A percentile compares a stretch with the other conserved stretches of the same genome.
Evolutionary conservation across 2,329 filamentous ascomycete species (phyloP).

Genomic region (Didymella pinodella): DNA sequence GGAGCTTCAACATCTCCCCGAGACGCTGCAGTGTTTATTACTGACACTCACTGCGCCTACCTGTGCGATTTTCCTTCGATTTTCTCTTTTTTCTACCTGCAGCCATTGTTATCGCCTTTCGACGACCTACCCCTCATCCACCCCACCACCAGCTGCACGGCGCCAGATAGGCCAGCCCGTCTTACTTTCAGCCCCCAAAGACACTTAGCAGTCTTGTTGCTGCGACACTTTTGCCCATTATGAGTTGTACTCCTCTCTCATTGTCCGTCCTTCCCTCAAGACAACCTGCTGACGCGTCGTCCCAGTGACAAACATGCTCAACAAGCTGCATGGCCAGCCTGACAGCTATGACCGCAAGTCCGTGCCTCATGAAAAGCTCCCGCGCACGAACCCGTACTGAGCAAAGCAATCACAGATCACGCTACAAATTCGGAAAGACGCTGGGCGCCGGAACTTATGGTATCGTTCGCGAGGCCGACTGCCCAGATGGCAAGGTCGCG

Average conservation of each 20-base stretch:
- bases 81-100: slow-evolving; percentile 23
- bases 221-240: slow-evolving; percentile 40
- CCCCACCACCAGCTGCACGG: slow-evolving; percentile 40
- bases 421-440: slow-evolving; percentile 91
- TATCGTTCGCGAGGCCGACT: slow-evolving; percentile 94
- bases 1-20: slow-evolving; percentile 29
- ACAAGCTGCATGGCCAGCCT: slow-evolving; percentile 94
- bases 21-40: slow-evolving; percentile 28
- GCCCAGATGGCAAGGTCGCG: slow-evolving; percentile 84
- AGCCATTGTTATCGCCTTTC: slow-evolving; percentile 33
- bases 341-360: slow-evolving; percentile 99
- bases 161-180: slow-evolving; percentile 40
- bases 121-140: slow-evolving; percentile 42
- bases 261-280: slow-evolving; percentile 1
- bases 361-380: slow-evolving; percentile 41
- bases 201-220: slow-evolving; percentile 39
- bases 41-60: slow-evolving; percentile 29
- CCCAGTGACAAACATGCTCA: slow-evolving; percentile 86
- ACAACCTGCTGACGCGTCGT: slow-evolving; percentile 26
- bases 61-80: slow-evolving; percentile 24
- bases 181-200: slow-evolving; percentile 43
- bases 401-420: slow-evolving; percentile 64
- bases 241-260: slow-evolving; percentile 44
- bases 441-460: slow-evolving; percentile 97
- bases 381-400: slow-evolving; percentile 40